Evolutionary conservation across 192 early-diverging fungal genomes (phyloP).

Genomic region (Mycoemilia scoparia): DNA sequence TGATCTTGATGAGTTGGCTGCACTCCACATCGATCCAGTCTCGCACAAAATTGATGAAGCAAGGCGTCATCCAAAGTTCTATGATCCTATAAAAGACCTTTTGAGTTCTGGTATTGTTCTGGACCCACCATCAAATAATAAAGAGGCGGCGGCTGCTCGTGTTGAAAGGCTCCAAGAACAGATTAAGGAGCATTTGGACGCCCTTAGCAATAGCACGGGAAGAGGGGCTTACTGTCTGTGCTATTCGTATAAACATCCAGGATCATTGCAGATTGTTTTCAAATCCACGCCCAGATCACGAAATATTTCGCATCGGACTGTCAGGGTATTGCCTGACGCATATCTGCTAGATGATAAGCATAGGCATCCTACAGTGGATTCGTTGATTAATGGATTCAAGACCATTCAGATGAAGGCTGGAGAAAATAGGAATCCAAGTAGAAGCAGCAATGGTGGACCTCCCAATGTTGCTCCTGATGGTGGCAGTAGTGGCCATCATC

Average conservation of each 20-base stretch:
- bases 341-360: constrained; percentile 49
- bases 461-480: no score
- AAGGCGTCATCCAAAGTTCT: constrained; percentile 60
- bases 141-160: constrained; percentile 7
- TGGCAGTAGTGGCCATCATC: no score
- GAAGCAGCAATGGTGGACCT: no score
- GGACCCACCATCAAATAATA: constrained; percentile 8
- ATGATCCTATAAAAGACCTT: constrained; percentile 32
- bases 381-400: constrained; percentile 61
- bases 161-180: constrained; percentile 23
- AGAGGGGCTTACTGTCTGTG: constrained; percentile 73
- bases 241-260: constrained; percentile 41
- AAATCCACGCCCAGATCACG: constrained; percentile 47
- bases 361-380: constrained; percentile 46
- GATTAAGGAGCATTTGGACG: constrained; percentile 26
- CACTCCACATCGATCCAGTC: constrained; percentile 75
- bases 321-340: constrained; percentile 58
- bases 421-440: no score
- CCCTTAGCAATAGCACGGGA: constrained; percentile 32
- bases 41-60: constrained; percentile 47
- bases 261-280: constrained; percentile 58
- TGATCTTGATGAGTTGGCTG: constrained; percentile 86
- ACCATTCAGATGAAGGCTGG: constrained; percentile 32
- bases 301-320: constrained; percentile 42
- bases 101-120: constrained; percentile 37